Percentiles rank a stretch among this genome's conserved stretches.
phyloP scores from a whole-genome alignment of 1,139 yeast genomes.

The Sugiyamaella grinbergsii region DNA sequence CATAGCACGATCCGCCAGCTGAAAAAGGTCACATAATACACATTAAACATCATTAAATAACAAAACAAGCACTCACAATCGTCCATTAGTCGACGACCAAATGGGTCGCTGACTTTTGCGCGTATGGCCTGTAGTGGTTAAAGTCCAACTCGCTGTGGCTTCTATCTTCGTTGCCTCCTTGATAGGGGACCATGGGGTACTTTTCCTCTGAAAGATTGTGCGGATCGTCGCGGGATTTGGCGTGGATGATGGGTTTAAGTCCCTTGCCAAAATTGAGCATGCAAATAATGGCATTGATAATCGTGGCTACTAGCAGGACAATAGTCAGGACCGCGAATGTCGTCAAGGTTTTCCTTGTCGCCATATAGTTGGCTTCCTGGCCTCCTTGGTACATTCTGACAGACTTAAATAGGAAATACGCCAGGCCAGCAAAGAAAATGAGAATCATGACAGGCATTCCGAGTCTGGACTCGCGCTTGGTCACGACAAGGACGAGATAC shows the following conservation, averaged over 20 bases:
- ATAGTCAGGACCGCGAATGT: constrained; percentile 54
- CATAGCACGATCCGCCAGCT: neutral
- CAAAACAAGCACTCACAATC: neutral
- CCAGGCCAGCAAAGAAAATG: constrained; percentile 49
- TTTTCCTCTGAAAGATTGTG: constrained; percentile 11
- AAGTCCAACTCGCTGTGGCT: constrained; percentile 5
- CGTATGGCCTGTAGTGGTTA: neutral
- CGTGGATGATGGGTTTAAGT: constrained; percentile 36
- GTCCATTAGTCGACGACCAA: neutral
- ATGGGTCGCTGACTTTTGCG: neutral
- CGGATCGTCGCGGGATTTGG: constrained; percentile 8
- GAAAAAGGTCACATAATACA: no score
- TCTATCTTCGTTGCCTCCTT: neutral
- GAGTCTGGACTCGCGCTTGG: constrained; percentile 45
- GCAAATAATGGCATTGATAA: constrained; percentile 46
- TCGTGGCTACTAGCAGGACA: constrained; percentile 46
- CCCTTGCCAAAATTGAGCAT: constrained; percentile 49
- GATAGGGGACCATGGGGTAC: constrained; percentile 16
- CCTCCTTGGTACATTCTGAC: constrained; percentile 53
- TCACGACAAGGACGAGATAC: constrained; percentile 46
- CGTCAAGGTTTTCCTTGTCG: constrained; percentile 53
- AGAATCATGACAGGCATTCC: constrained; percentile 43
- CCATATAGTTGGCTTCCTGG: constrained; percentile 49
- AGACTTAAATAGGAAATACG: constrained; percentile 54
- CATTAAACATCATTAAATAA: constrained; percentile 1